phyloP scores from a whole-genome alignment of 2,329 filamentous ascomycete genomes.

The Talaromyces piceae region DNA sequence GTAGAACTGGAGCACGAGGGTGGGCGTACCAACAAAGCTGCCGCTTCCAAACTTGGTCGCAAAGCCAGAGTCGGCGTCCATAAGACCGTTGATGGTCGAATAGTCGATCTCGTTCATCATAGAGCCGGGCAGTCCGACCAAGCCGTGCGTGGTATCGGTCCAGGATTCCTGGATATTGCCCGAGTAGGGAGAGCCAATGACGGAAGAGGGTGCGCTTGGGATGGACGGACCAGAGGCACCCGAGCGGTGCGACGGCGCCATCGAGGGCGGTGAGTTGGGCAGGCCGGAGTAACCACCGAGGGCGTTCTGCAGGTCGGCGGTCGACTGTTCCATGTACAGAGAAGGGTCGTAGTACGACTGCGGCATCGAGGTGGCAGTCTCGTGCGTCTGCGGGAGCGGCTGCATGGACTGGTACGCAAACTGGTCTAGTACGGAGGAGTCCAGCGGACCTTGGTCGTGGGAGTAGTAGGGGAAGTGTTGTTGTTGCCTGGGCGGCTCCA shows the following conservation, averaged over 20 bases:
- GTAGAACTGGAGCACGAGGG: neutral
- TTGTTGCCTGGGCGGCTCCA: conserved; percentile 24
- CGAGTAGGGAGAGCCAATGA: conserved; percentile 60
- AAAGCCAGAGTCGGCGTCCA: conserved; percentile 37
- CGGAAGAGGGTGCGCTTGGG: conserved; percentile 54
- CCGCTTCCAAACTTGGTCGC: conserved; percentile 33
- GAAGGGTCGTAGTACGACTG: conserved; percentile 25
- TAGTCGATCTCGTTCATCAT: conserved; percentile 52
- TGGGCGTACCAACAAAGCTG: conserved; percentile 7
- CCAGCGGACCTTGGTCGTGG: conserved; percentile 22
- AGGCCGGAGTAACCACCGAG: conserved; percentile 21
- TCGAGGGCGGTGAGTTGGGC: conserved; percentile 26
- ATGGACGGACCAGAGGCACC: conserved; percentile 53
- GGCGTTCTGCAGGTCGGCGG: conserved; percentile 19
- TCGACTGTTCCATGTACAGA: conserved; percentile 18
- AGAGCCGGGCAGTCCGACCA: conserved; percentile 52
- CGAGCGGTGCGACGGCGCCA: conserved; percentile 21
- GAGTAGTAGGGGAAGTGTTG: conserved; percentile 25
- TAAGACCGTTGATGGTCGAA: conserved; percentile 39
- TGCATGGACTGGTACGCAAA: conserved; percentile 22
- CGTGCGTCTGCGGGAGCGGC: conserved; percentile 17
- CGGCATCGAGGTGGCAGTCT: too few relatives aligned
- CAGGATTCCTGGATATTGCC: conserved; percentile 55
- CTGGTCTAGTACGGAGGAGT: conserved; percentile 24
- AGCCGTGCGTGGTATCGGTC: conserved; percentile 44